Conservation (phyloP, 805 yeast genomes). For the Saccharomycopsis oosterbeekiorum region DNA sequence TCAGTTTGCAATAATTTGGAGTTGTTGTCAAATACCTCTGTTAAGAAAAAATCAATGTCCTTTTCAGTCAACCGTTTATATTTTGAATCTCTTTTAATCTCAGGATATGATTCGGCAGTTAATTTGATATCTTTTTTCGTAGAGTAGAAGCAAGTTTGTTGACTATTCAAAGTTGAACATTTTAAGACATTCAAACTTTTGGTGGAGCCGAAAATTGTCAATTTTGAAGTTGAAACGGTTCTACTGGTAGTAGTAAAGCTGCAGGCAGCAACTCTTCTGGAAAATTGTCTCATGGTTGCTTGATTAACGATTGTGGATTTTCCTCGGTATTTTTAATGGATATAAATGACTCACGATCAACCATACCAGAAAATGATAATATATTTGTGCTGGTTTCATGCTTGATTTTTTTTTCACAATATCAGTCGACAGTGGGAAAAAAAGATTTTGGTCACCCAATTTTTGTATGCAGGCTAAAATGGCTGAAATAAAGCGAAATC, state of each 20-base stretch:
- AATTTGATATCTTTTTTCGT: conserved; percentile 30
- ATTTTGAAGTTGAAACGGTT: not conserved
- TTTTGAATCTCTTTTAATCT: conserved; percentile 39
- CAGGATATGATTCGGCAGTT: conserved; percentile 64
- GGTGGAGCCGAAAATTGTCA: not conserved
- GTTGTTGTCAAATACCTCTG: conserved; percentile 43
- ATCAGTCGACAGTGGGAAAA: no score
- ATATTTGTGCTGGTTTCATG: no score
- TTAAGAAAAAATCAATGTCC: conserved; percentile 53
- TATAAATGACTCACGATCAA: not conserved
- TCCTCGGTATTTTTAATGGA: not conserved
- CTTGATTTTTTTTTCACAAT: no score
- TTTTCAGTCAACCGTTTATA: conserved; percentile 43
- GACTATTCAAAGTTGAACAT: not conserved
- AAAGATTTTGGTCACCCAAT: no score
- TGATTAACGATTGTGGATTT: not conserved
- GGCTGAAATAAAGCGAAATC: not conserved
- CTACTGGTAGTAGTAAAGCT: not conserved
- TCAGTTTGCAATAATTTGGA: conserved; percentile 39
- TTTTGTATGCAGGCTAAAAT: no score
- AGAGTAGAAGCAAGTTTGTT: not conserved
- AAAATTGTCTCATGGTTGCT: not conserved
- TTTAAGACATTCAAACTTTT: not conserved
- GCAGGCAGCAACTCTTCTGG: not conserved
- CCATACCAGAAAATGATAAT: no score